Percentiles rank a stretch among this genome's conserved stretches.
These are phyloP conservation scores for Salvia miltiorrhiza DNA, from an alignment of 257 asterid species.

Conservation along the genomic window DNA sequence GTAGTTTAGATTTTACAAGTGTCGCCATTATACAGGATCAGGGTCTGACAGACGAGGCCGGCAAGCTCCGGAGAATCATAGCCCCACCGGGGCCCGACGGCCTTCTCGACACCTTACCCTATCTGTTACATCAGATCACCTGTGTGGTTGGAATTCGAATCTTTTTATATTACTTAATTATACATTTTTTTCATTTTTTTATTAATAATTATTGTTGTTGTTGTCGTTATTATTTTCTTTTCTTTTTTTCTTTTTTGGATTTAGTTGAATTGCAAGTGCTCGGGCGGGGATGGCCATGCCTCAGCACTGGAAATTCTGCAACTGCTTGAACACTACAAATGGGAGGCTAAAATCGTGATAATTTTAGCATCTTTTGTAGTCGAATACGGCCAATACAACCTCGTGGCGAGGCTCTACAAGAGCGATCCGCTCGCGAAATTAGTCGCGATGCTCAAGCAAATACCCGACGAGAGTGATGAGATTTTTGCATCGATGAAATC, in stretches of 20 bases:
- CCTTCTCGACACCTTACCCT: not conserved
- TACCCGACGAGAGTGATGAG: constrained; percentile 30
- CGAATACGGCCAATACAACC: not conserved
- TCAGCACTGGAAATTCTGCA: not conserved
- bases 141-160: not conserved
- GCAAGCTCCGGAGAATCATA: not conserved
- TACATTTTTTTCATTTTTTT: too few species aligned
- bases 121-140: not conserved
- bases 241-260: not conserved
- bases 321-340: not conserved
- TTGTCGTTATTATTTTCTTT: too few species aligned
- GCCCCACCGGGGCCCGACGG: not conserved
- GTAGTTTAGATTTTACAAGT: not conserved
- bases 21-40: not conserved
- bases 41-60: not conserved
- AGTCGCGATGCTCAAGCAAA: constrained; percentile 49
- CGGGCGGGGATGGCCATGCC: not conserved
- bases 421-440: constrained; percentile 57
- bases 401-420: not conserved
- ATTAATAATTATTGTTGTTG: too few species aligned
- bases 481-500: constrained; percentile 32
- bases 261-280: not conserved
- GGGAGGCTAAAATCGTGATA: not conserved
- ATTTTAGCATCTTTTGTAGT: not conserved
- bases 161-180: too few species aligned